Conservation (phyloP, 208 protist genomes). For the Leishmania gerbilli region DNA sequence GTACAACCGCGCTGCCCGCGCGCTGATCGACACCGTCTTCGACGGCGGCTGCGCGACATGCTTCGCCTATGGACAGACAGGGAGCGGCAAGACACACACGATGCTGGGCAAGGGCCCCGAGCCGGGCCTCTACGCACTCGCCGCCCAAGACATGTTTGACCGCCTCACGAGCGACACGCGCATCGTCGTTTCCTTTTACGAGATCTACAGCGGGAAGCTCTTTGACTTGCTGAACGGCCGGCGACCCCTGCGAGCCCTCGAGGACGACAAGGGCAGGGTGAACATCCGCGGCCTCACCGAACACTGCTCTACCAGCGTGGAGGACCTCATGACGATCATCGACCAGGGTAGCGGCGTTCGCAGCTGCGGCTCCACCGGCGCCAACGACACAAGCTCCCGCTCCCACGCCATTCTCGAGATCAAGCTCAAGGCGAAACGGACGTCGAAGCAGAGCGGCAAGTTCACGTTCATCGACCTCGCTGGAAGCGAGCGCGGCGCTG, state of each 20-base stretch:
- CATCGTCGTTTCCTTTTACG: constrained; percentile 74
- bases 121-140: constrained; percentile 74
- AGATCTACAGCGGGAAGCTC: constrained; percentile 86
- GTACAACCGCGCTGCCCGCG: constrained; percentile 83
- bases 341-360: constrained; percentile 80
- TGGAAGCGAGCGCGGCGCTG: constrained; percentile 88
- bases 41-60: constrained; percentile 69
- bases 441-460: constrained; percentile 35
- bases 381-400: constrained; percentile 94
- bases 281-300: constrained; percentile 73
- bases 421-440: constrained; percentile 32
- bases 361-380: constrained; percentile 89
- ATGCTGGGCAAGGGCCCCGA: constrained; percentile 79
- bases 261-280: constrained; percentile 67
- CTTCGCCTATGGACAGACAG: constrained; percentile 93
- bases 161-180: constrained; percentile 38
- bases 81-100: constrained; percentile 93
- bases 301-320: constrained; percentile 47
- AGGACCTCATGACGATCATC: constrained; percentile 73
- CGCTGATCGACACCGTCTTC: constrained; percentile 68
- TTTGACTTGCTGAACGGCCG: constrained; percentile 78
- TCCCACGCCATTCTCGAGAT: constrained; percentile 96
- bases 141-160: constrained; percentile 70
- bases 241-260: constrained; percentile 57
- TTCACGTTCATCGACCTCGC: constrained; percentile 93